A percentile compares a stretch with the other conserved stretches of the same genome.
Evolutionary conservation across 192 early-diverging fungal species (phyloP).

Genomic region (Entomortierella parvispora): DNA sequence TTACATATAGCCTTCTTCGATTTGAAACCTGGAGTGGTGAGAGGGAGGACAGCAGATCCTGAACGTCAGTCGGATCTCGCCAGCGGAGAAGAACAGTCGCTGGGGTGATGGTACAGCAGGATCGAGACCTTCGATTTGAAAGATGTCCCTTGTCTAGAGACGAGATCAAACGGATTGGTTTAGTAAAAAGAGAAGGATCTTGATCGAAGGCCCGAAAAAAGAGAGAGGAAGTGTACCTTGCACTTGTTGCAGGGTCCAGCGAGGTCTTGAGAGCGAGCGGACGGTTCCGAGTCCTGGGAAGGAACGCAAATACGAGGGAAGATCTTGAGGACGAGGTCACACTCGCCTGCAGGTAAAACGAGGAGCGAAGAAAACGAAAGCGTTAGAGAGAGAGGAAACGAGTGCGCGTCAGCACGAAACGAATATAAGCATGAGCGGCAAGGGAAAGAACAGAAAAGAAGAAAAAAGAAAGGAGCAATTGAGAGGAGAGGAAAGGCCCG

Average conservation of each 20-base stretch:
- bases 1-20: too few relatives aligned
- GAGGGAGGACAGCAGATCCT: constrained; percentile 41
- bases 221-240: constrained; percentile 22
- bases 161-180: too few relatives aligned
- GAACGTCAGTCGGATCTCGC: constrained; percentile 38
- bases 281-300: constrained; percentile 9
- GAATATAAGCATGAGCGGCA: too few relatives aligned
- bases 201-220: constrained; percentile 7
- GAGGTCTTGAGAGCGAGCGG: constrained; percentile 19
- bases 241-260: constrained; percentile 32
- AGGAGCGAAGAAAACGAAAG: neutral
- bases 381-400: neutral
- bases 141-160: constrained; percentile 40
- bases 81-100: constrained; percentile 36
- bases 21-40: constrained; percentile 15
- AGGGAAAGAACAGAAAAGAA: too few relatives aligned
- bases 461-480: too few relatives aligned
- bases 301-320: constrained; percentile 26
- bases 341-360: constrained; percentile 24
- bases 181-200: too few relatives aligned
- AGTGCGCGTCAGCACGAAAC: neutral
- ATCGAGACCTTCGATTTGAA: constrained; percentile 41
- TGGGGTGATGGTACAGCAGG: constrained; percentile 36
- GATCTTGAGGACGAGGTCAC: constrained; percentile 44
- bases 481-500: neutral